Conservation (phyloP, 306 rosid genomes). For the Leucaena leucocephala region DNA sequence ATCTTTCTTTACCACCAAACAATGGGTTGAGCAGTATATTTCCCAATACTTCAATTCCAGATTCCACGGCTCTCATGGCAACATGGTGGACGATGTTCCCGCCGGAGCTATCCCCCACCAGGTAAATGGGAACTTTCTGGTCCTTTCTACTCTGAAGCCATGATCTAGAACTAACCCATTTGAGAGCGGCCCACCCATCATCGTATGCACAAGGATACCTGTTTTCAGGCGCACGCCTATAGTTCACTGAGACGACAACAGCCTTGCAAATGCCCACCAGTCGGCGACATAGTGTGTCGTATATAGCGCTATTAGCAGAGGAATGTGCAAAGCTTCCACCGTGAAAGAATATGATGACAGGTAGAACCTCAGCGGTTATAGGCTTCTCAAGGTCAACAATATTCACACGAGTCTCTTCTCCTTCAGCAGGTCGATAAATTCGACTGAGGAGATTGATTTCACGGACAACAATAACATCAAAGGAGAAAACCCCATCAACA, state of each 20-base stretch:
- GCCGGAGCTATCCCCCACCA: slow-evolving; percentile 97
- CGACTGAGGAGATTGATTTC: slow-evolving; percentile 66
- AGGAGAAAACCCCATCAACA: slow-evolving; percentile 80
- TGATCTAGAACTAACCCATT: slow-evolving; percentile 77
- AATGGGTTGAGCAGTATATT: slow-evolving; percentile 87
- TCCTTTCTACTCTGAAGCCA: slow-evolving; percentile 88
- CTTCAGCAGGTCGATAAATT: slow-evolving; percentile 73
- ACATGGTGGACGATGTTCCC: slow-evolving; percentile 97
- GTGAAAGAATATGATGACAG: slow-evolving; percentile 87
- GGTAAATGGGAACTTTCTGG: slow-evolving; percentile 72
- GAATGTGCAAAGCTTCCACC: slow-evolving; percentile 99
- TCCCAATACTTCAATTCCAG: slow-evolving; percentile 74
- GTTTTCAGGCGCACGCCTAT: slow-evolving; percentile 88
- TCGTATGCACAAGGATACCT: slow-evolving; percentile 89
- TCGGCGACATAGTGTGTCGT: slow-evolving; percentile 85
- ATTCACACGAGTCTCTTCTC: slow-evolving; percentile 45
- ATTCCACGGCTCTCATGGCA: slow-evolving; percentile 70
- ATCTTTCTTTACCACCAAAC: slow-evolving; percentile 90
- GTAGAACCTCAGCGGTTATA: slow-evolving; percentile 58
- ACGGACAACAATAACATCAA: slow-evolving; percentile 81
- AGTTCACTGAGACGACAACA: slow-evolving; percentile 86
- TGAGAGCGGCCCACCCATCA: slow-evolving; percentile 86
- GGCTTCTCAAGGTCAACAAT: slow-evolving; percentile 77
- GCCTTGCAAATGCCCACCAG: slow-evolving; percentile 81
- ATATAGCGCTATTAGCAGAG: slow-evolving; percentile 89